These are phyloP conservation scores for Wickerhamomyces xylosicus DNA, from an alignment of 805 yeast genomes.

Conservation along the genomic window DNA sequence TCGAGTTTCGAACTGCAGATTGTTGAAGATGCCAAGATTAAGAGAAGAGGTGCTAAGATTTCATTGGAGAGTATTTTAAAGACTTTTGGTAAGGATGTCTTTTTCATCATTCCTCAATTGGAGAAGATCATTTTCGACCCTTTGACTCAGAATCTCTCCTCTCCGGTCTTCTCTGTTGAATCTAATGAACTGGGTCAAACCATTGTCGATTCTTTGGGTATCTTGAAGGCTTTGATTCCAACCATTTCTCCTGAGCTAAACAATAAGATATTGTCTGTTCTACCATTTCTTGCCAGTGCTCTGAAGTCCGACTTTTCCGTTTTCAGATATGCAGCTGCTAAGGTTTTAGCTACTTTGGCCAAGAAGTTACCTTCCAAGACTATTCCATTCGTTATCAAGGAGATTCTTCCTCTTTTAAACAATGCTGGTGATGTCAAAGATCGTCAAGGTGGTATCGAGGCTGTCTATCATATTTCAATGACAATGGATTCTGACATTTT, in stretches of 20 bases:
- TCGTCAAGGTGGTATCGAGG: conserved; percentile 92
- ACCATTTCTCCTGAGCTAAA: conserved; percentile 40
- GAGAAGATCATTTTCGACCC: conserved; percentile 58
- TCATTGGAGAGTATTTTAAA: conserved; percentile 53
- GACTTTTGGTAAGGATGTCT: conserved; percentile 42
- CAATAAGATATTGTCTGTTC: conserved; percentile 36
- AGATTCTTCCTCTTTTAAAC: conserved; percentile 68
- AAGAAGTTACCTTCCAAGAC: conserved; percentile 57
- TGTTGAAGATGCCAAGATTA: conserved; percentile 65
- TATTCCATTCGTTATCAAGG: conserved; percentile 70
- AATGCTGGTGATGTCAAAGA: conserved; percentile 60
- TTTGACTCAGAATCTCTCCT: conserved; percentile 28
- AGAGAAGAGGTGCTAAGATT: conserved; percentile 74
- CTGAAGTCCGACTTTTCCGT: conserved; percentile 70
- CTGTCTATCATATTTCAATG: conserved; percentile 73
- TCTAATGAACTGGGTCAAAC: conserved; percentile 57
- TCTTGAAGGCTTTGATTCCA: conserved; percentile 65
- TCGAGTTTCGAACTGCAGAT: conserved; percentile 52
- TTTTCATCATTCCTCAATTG: conserved; percentile 57
- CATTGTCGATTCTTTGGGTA: conserved; percentile 78
- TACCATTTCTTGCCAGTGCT: conserved; percentile 41
- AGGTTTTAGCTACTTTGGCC: conserved; percentile 76
- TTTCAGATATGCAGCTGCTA: conserved; percentile 82
- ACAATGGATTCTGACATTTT: conserved; percentile 83
- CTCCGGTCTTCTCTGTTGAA: conserved; percentile 20